A percentile compares a stretch with the other conserved stretches of the same genome.
Evolutionary conservation across 345 rosid genomes (phyloP).

Genomic region (Streptanthus diversifolius): DNA sequence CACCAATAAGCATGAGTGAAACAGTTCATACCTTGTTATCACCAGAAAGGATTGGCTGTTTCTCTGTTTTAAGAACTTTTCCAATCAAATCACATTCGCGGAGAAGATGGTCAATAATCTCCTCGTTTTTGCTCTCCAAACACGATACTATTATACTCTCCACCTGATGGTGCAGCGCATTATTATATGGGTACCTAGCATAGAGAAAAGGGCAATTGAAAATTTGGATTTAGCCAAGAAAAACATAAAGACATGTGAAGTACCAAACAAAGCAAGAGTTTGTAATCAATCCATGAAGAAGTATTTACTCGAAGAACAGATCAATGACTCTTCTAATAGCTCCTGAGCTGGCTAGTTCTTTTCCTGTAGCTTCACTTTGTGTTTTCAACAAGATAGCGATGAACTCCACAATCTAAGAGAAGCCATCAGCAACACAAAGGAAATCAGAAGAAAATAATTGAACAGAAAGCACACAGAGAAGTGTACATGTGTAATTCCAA

Average conservation of each 20-base stretch:
- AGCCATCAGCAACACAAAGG: not conserved
- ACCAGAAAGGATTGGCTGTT: constrained; percentile 54
- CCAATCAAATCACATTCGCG: constrained; percentile 76
- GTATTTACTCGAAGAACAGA: constrained; percentile 79
- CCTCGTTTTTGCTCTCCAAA: constrained; percentile 67
- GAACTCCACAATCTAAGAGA: constrained; percentile 88
- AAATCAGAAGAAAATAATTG: not conserved
- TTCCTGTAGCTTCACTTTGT: constrained; percentile 74
- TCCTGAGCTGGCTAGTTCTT: constrained; percentile 83
- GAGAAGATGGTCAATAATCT: constrained; percentile 68
- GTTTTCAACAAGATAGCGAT: constrained; percentile 76
- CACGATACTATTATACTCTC: constrained; percentile 82
- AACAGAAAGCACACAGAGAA: not conserved
- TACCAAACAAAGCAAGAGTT: not conserved
- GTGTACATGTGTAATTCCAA: not conserved
- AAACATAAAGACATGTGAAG: not conserved
- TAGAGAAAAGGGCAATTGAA: constrained; percentile 15
- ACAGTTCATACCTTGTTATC: constrained; percentile 48
- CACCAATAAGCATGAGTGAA: not conserved
- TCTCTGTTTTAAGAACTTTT: constrained; percentile 68
- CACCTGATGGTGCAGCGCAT: constrained; percentile 91
- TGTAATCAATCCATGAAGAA: constrained; percentile 14
- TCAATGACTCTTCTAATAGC: constrained; percentile 64
- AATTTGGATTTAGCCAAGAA: constrained; percentile 15
- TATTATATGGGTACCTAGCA: constrained; percentile 91